Base-by-base conservation (phyloP, 331 rosid species). In the Prunus yedoensis region DNA sequence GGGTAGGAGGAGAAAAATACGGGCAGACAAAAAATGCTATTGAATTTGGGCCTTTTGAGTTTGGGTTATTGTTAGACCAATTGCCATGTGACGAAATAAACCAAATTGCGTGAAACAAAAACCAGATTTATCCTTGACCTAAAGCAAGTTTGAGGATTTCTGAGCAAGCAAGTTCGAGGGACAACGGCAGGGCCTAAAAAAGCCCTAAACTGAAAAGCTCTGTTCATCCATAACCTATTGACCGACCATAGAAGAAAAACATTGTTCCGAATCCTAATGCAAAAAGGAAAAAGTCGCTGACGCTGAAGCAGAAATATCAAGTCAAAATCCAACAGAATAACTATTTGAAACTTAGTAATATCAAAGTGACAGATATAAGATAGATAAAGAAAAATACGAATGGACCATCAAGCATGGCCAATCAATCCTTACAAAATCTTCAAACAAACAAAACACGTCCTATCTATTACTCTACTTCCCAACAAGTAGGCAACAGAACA, bases 401-500 rank as follows among this genome's bases (percentile, higher is more conserved):
- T 15, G 38, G 66, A 47, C 68, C 83, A 57, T 45, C 35, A 71
- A 78, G 72, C 86, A 62, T 63, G 74, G 35, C 38, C 46, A 52
- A 69, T 70, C 21, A 77, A 80, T 69, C 75, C 73, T 56, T 69
- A 75, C 69, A 84, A 28, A 78, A 53, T 41, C 71, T 64, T 77
- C 58, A 66, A 59, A 12, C 28, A 81, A 73, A 18, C 51, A n/a
- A 70, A 81, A 35, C 58, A 71, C 20, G 64, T 71, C 74, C 81
- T 81, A 76, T 75, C 74, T 32, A 47, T 77, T 63, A 74, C 78
- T 74, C 79, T 30, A 60, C 57, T 23, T 67, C 20, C 56, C 66
- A 73, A 67, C 15, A 61, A 21, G 70, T 66, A 62, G 77, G 49
- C 56, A 62, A 70, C 59, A 56, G 71, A 80, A 57, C 35, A 64